phyloP scores from a whole-genome alignment of 2,329 filamentous ascomycete genomes.

The Beauveria pseudobassiana region DNA sequence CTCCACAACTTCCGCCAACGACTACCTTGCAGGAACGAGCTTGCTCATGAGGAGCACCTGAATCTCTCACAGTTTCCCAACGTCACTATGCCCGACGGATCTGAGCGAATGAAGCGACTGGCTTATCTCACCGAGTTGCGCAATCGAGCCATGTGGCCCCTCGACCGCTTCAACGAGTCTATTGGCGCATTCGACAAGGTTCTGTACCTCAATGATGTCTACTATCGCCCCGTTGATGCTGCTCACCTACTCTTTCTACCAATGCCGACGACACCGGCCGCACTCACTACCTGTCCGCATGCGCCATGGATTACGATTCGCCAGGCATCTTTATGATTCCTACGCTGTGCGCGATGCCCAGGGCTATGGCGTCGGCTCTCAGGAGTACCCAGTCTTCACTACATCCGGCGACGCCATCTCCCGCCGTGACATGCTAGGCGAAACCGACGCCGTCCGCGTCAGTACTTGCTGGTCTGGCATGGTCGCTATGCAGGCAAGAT shows the following conservation, averaged over 20 bases:
- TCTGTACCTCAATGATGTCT: constrained; percentile 62
- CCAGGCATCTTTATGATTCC: constrained; percentile 64
- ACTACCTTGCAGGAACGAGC: constrained; percentile 36
- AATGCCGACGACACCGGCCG: constrained; percentile 44
- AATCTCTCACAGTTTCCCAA: constrained; percentile 49
- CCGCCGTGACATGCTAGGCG: constrained; percentile 53
- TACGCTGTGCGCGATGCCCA: constrained; percentile 63
- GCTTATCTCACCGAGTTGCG: constrained; percentile 65
- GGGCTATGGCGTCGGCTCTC: constrained; percentile 54
- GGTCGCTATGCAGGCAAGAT: constrained; percentile 56
- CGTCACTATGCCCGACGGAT: constrained; percentile 54
- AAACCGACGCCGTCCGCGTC: constrained; percentile 59
- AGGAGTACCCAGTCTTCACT: constrained; percentile 63
- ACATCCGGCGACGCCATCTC: constrained; percentile 43
- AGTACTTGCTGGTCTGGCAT: constrained; percentile 74
- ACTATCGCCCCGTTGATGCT: constrained; percentile 43
- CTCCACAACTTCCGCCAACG: constrained; percentile 44
- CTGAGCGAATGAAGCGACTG: constrained; percentile 61
- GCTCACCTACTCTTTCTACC: constrained; percentile 55
- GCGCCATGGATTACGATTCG: constrained; percentile 56
- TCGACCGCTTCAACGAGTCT: constrained; percentile 40
- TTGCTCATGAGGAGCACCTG: constrained; percentile 55
- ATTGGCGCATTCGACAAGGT: constrained; percentile 45
- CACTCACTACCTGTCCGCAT: constrained; percentile 58
- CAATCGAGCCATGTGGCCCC: constrained; percentile 59